Evolutionary conservation across 192 early-diverging fungal species (phyloP).

Genomic region (Backusella tuberculispora): DNA sequence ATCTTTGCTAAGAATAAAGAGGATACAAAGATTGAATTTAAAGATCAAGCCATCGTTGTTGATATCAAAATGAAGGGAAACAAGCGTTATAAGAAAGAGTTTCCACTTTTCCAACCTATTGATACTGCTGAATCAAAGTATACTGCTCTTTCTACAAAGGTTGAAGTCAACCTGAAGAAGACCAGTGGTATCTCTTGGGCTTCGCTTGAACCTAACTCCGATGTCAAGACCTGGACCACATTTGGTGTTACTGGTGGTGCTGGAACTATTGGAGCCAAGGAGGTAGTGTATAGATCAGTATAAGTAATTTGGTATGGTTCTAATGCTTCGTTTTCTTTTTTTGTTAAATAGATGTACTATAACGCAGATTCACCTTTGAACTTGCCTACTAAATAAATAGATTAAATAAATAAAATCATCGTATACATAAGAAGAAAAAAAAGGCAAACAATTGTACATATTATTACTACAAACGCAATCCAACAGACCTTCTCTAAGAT

Average conservation of each 20-base stretch:
- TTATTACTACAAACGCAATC: not conserved
- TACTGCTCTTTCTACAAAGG: constrained; percentile 76
- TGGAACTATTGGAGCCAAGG: constrained; percentile 72
- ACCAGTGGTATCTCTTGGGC: constrained; percentile 86
- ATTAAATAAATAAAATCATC: not conserved
- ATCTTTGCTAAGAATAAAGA: constrained; percentile 93
- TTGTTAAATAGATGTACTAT: constrained; percentile 24
- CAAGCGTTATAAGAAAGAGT: constrained; percentile 69
- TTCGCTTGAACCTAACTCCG: constrained; percentile 67
- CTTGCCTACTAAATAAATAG: constrained; percentile 21
- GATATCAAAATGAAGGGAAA: constrained; percentile 82
- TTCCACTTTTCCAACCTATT: constrained; percentile 75
- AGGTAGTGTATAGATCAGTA: constrained; percentile 38
- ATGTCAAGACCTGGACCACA: constrained; percentile 78
- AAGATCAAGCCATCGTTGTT: constrained; percentile 54
- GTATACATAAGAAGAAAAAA: not conserved
- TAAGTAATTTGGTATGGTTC: no score
- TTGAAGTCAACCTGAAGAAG: constrained; percentile 81
- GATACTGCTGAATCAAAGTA: constrained; percentile 65
- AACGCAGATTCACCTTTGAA: constrained; percentile 28
- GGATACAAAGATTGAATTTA: constrained; percentile 72
- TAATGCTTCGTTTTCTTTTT: not conserved
- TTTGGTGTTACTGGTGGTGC: constrained; percentile 78
- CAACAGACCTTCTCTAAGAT: no score
- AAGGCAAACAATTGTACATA: not conserved